These are phyloP conservation scores for Calonectria pteridis DNA, from an alignment of 2,329 filamentous ascomycete genomes.

Conservation along the genomic window DNA sequence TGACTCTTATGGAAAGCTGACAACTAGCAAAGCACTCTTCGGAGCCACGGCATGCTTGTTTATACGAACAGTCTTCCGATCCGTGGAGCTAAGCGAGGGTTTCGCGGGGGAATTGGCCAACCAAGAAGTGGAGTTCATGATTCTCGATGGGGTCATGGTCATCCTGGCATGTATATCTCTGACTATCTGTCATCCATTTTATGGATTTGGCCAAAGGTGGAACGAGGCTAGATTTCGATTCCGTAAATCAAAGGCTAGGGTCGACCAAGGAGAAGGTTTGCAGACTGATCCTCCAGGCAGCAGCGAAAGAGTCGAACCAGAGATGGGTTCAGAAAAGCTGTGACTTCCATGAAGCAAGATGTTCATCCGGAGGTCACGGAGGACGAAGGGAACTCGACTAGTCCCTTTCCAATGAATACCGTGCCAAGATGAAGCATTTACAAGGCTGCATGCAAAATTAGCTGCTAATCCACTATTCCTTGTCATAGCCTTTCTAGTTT, in stretches of 20 bases:
- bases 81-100: slow-evolving; percentile 32
- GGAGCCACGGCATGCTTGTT: slow-evolving; percentile 25
- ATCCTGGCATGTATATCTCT: slow-evolving; percentile 27
- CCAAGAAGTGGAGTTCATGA: slow-evolving; percentile 34
- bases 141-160: slow-evolving; percentile 37
- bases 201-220: slow-evolving; percentile 27
- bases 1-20: background rate
- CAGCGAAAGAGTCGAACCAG: slow-evolving; percentile 15
- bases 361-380: background rate
- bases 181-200: slow-evolving; percentile 29
- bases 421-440: background rate
- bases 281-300: slow-evolving; percentile 11
- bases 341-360: background rate
- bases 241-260: slow-evolving; percentile 26
- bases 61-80: slow-evolving; percentile 32
- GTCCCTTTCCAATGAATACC: background rate
- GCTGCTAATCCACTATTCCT: background rate
- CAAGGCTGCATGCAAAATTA: background rate
- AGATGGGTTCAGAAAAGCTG: slow-evolving; percentile 17
- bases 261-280: slow-evolving; percentile 3
- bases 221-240: slow-evolving; percentile 30
- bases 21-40: slow-evolving; percentile 11
- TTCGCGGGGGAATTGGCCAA: slow-evolving; percentile 34
- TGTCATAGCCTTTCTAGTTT: background rate
- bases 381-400: background rate